phyloP scores from a whole-genome alignment of 2,329 filamentous ascomycete species.

The Diaporthe citrichinensis region DNA sequence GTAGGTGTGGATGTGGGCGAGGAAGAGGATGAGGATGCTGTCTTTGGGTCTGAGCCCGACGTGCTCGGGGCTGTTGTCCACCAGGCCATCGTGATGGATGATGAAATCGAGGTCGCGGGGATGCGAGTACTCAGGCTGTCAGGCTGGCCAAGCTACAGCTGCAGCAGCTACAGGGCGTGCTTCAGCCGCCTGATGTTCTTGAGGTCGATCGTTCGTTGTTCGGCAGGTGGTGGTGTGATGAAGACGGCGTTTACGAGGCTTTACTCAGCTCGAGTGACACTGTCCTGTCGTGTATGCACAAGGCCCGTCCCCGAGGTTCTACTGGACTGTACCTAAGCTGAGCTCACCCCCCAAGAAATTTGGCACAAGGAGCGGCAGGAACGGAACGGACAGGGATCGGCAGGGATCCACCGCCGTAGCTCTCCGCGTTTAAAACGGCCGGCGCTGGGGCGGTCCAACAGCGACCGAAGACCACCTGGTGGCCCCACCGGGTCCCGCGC shows the following conservation, averaged over 20 bases:
- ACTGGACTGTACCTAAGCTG: neutral
- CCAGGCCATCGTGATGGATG: constrained; percentile 42
- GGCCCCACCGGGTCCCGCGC: constrained; percentile 27
- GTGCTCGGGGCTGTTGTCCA: constrained; percentile 36
- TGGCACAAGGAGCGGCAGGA: neutral
- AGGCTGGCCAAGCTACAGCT: neutral
- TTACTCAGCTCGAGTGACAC: neutral
- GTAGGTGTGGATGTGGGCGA: neutral
- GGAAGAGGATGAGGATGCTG: neutral
- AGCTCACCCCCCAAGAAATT: constrained; percentile 24
- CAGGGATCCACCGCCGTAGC: constrained; percentile 17
- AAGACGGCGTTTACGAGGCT: neutral
- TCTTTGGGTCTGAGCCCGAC: constrained; percentile 26
- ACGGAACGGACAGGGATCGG: constrained; percentile 19
- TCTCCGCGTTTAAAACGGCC: constrained; percentile 24
- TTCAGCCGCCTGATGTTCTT: neutral
- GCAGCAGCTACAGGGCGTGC: neutral
- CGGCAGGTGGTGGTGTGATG: neutral
- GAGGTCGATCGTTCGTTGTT: neutral
- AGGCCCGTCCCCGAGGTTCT: neutral
- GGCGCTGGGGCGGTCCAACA: constrained; percentile 28
- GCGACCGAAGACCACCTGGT: constrained; percentile 3
- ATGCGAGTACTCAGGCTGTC: neutral
- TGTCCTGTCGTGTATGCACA: constrained; percentile 13
- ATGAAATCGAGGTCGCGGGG: neutral